phyloP scores from a whole-genome alignment of 331 rosid genomes.

The Dryas integrifolia region DNA sequence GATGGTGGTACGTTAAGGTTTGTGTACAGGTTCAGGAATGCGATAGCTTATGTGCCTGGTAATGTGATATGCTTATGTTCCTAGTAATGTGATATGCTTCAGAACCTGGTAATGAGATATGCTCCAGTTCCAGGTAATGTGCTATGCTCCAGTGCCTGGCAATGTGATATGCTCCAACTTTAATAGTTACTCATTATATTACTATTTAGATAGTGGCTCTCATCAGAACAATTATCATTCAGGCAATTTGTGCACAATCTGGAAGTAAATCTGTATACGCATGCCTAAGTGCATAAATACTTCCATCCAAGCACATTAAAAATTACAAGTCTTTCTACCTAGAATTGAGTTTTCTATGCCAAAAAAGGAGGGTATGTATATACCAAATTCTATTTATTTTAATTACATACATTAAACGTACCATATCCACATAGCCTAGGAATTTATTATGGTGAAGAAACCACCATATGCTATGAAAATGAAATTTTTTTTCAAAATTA shows the following conservation, averaged over 20 bases:
- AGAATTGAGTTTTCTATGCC: background rate
- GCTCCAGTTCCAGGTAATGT: background rate
- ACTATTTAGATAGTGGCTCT: background rate
- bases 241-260: background rate
- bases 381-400: background rate
- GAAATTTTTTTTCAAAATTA: background rate
- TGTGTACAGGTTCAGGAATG: background rate
- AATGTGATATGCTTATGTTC: background rate
- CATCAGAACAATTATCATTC: background rate
- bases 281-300: background rate
- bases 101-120: background rate
- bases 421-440: background rate
- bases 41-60: background rate
- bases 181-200: background rate
- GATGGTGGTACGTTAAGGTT: background rate
- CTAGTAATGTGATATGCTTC: background rate
- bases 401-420: background rate
- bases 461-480: background rate
- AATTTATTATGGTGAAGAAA: background rate
- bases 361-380: background rate
- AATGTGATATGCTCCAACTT: background rate
- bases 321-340: background rate
- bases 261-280: background rate
- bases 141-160: background rate
- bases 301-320: background rate